These are phyloP conservation scores for Botryotinia calthae DNA, from an alignment of 2,329 filamentous ascomycete species.

Conservation along the genomic window DNA sequence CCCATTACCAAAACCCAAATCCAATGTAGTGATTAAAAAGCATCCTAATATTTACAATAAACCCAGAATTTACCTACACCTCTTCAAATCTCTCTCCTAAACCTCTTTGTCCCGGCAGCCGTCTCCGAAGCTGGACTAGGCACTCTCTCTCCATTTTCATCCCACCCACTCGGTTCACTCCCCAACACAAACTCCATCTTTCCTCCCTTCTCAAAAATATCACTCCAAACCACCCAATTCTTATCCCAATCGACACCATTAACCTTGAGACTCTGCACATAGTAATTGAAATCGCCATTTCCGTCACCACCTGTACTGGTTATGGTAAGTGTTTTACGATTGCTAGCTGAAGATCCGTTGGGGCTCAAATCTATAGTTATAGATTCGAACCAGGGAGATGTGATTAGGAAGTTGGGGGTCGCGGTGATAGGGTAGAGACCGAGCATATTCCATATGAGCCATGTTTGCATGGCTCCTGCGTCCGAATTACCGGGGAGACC, in stretches of 20 bases:
- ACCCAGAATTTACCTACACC: background rate
- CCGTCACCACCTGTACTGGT: conserved; percentile 47
- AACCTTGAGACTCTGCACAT: conserved; percentile 64
- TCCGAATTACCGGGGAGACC: conserved; percentile 53
- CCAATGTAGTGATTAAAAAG: background rate
- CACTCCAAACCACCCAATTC: conserved; percentile 63
- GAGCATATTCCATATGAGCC: conserved; percentile 57
- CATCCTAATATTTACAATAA: background rate
- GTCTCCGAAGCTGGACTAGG: conserved; percentile 56
- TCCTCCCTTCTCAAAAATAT: conserved; percentile 63
- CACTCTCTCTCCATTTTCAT: conserved; percentile 45
- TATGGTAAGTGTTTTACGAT: conserved; percentile 52
- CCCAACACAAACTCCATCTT: conserved; percentile 63
- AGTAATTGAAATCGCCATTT: conserved; percentile 45
- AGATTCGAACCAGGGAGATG: conserved; percentile 60
- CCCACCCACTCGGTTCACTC: conserved; percentile 48
- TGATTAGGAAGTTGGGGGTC: conserved; percentile 64
- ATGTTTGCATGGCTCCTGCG: conserved; percentile 70
- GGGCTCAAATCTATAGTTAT: conserved; percentile 47
- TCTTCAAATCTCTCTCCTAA: background rate
- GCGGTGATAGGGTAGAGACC: conserved; percentile 66
- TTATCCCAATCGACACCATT: conserved; percentile 62
- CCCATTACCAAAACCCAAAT: background rate
- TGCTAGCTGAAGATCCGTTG: background rate
- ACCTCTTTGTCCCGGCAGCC: background rate